phyloP scores from a whole-genome alignment of 139 green algal species.

The Tetradesmus obliquus region DNA sequence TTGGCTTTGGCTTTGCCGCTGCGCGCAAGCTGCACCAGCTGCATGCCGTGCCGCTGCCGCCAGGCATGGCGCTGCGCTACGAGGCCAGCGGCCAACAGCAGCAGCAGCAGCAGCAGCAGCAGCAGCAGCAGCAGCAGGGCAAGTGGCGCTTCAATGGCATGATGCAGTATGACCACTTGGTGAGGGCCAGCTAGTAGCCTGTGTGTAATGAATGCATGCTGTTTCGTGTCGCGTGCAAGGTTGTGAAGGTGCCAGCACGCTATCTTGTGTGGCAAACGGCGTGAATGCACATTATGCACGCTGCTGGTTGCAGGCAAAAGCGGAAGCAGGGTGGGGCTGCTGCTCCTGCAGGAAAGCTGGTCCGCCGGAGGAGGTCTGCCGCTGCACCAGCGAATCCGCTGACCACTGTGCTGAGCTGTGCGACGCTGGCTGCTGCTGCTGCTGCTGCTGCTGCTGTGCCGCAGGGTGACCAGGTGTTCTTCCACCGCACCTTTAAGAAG shows the following conservation, averaged over 20 bases:
- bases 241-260: background rate
- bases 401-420: too few species aligned
- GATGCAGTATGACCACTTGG: constrained; percentile 41
- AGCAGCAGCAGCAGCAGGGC: background rate
- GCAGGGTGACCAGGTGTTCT: constrained; percentile 19
- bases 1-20: constrained; percentile 42
- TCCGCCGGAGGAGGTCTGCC: too few species aligned
- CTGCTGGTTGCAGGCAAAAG: background rate
- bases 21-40: constrained; percentile 31
- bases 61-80: constrained; percentile 6
- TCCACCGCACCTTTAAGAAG: constrained; percentile 41
- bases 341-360: too few species aligned
- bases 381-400: too few species aligned
- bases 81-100: background rate
- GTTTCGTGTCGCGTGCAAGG: background rate
- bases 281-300: background rate
- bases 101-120: background rate
- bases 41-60: background rate
- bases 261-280: background rate
- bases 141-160: constrained; percentile 32
- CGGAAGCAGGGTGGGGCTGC: background rate
- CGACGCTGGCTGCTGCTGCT: too few species aligned
- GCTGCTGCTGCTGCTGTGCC: background rate
- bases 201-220: background rate
- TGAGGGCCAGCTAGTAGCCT: too few species aligned